These are phyloP conservation scores for Fusarium cicatricum DNA, from an alignment of 2,329 filamentous ascomycete genomes.

Conservation along the genomic window DNA sequence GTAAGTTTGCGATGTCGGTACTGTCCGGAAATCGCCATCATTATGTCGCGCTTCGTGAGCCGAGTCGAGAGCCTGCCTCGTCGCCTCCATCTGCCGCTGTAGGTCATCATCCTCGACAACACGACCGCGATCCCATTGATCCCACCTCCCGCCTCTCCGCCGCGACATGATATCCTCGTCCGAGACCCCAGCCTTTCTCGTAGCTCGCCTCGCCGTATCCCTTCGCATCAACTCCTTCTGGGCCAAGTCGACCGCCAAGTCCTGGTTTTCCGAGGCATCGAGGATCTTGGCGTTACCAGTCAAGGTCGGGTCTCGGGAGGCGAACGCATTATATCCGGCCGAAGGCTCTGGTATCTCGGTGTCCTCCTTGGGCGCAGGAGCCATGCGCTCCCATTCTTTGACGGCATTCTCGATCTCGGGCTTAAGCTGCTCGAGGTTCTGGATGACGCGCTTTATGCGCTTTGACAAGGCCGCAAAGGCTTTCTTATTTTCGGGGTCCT, in stretches of 20 bases:
- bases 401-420: constrained; percentile 78
- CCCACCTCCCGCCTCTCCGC: constrained; percentile 56
- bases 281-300: constrained; percentile 66
- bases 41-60: constrained; percentile 38
- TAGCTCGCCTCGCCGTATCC: constrained; percentile 66
- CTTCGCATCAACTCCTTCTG: constrained; percentile 75
- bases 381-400: constrained; percentile 70
- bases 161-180: constrained; percentile 65
- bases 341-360: constrained; percentile 29
- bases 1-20: constrained; percentile 50
- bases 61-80: constrained; percentile 56
- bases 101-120: constrained; percentile 54
- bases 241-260: constrained; percentile 80
- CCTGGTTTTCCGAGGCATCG: constrained; percentile 74
- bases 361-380: constrained; percentile 48
- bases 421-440: constrained; percentile 79
- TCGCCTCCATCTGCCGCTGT: constrained; percentile 61
- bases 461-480: constrained; percentile 63
- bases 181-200: constrained; percentile 64
- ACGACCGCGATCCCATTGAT: constrained; percentile 47
- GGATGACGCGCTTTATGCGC: constrained; percentile 66
- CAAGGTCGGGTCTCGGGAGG: constrained; percentile 68
- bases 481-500: constrained; percentile 69
- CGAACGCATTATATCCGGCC: constrained; percentile 56
- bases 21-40: constrained; percentile 39